Evolutionary conservation across 352 stramenopile species (phyloP).

Genomic region (Globisporangium iwayamae): DNA sequence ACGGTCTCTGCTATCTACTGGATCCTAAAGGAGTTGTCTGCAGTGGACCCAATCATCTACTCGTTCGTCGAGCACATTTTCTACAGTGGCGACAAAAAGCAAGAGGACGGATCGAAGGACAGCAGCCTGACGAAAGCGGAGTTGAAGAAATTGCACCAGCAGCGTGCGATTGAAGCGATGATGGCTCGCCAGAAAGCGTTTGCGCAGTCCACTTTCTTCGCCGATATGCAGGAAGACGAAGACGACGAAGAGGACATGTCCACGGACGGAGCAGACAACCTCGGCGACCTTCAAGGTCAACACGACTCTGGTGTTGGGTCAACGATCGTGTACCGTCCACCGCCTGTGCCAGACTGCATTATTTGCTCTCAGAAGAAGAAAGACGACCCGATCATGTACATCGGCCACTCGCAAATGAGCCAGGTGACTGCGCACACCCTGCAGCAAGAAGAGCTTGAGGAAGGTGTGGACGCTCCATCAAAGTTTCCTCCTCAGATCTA

Average conservation of each 20-base stretch:
- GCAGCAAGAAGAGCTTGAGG: slow-evolving; percentile 37
- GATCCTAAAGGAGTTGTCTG: slow-evolving; percentile 66
- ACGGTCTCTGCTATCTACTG: slow-evolving; percentile 80
- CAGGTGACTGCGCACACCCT: slow-evolving; percentile 47
- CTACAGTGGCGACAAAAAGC: slow-evolving; percentile 63
- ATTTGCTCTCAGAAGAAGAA: slow-evolving; percentile 86
- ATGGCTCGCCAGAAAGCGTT: slow-evolving; percentile 76
- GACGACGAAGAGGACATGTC: slow-evolving; percentile 46
- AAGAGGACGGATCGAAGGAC: slow-evolving; percentile 42
- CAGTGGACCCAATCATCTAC: slow-evolving; percentile 45
- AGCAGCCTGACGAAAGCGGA: slow-evolving; percentile 67
- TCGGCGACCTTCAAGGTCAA: not conserved
- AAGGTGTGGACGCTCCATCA: slow-evolving; percentile 14
- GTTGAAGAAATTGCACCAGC: slow-evolving; percentile 75
- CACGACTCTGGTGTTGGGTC: slow-evolving; percentile 9
- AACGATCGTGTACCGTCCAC: slow-evolving; percentile 63
- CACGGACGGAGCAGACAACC: slow-evolving; percentile 15
- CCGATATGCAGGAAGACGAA: slow-evolving; percentile 68
- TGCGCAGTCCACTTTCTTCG: slow-evolving; percentile 61
- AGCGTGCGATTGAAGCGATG: slow-evolving; percentile 83
- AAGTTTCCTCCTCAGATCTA: slow-evolving; percentile 64
- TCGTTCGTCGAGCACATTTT: slow-evolving; percentile 55
- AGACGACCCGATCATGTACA: slow-evolving; percentile 83
- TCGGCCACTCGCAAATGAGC: slow-evolving; percentile 76
- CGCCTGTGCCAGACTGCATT: slow-evolving; percentile 72